Evolutionary conservation across 768 basidiomycete species (phyloP), one percentile per base, ranked within the genome.

Genomic region (Auricularia sp.): DNA sequence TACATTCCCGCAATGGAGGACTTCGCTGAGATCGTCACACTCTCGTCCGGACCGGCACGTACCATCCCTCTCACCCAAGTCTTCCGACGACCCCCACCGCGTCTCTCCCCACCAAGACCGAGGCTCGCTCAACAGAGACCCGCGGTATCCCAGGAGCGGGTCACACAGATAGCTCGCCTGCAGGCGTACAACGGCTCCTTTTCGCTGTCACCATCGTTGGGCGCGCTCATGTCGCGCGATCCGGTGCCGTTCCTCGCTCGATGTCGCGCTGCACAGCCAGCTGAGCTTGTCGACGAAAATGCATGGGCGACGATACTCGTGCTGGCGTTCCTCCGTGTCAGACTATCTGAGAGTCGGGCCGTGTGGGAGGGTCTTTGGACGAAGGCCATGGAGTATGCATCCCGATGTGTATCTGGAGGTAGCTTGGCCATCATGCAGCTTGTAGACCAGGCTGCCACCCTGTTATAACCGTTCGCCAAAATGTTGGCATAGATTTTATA

Each of bases 121-220:
- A 8, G 47, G 5, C 14, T 51, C 5, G 14, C 21, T 5, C 47
- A 51, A 21, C 10, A 51, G 18, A 10, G 18, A 18, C 14, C 47
- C 14, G 14, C 47, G 47, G 11, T 12, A 6, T 21, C 14, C 21
- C 47, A 51, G 47, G 47, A 51, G 18, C 69, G 73, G 36, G 75
- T 81, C 3, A 65, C 78, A 18, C 63, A 74, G 2, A 70, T 85
- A 47, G 71, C 81, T 11, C 66, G 67, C 14, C 65, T 79, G 23
- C 81, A 83, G 72, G 59, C 66, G 2, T 75, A 76, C 34, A 79
- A 84, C 62, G 85, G 85, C 0, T 82, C 82, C 1, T 85, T 82
- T 69, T 18, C 68, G 4, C 64, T 72, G 1, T 67, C 73, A 35
- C 67, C 75, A 2, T 47, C 68, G 0, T 71, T 84, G 10, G 67